phyloP scores from a whole-genome alignment of 805 yeast species.

The Schwanniomyces sp. region DNA sequence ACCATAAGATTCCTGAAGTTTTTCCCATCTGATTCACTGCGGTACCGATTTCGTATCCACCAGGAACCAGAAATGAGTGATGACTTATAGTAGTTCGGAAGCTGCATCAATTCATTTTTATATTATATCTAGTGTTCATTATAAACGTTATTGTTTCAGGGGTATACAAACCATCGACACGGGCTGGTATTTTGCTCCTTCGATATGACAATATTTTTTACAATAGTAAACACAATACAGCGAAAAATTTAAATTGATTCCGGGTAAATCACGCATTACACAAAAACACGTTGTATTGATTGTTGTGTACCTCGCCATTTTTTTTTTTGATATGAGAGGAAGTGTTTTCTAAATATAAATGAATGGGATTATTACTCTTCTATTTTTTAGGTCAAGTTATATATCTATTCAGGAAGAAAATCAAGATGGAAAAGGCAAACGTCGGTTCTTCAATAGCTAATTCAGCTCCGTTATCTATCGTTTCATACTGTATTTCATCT shows the following conservation, averaged over 20 bases:
- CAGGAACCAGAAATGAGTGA: too few species aligned
- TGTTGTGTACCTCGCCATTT: constrained; percentile 4
- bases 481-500: constrained; percentile 88
- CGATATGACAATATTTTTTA: not conserved
- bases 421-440: constrained; percentile 34
- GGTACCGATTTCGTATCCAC: too few species aligned
- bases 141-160: too few species aligned
- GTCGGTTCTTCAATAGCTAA: constrained; percentile 39
- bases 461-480: constrained; percentile 67
- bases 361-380: constrained; percentile 43
- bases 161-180: too few species aligned
- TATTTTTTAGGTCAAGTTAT: constrained; percentile 35
- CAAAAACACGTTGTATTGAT: constrained; percentile 5
- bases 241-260: not conserved
- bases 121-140: too few species aligned
- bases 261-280: constrained; percentile 6
- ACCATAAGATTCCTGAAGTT: too few species aligned
- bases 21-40: too few species aligned
- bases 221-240: not conserved
- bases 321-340: not conserved
- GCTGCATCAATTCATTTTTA: too few species aligned
- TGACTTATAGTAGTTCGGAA: too few species aligned
- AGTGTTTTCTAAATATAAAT: not conserved
- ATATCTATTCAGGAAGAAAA: constrained; percentile 28
- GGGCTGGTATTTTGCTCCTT: not conserved